phyloP scores from a whole-genome alignment of 768 basidiomycete species.

The Udeniomyces megalosporus region DNA sequence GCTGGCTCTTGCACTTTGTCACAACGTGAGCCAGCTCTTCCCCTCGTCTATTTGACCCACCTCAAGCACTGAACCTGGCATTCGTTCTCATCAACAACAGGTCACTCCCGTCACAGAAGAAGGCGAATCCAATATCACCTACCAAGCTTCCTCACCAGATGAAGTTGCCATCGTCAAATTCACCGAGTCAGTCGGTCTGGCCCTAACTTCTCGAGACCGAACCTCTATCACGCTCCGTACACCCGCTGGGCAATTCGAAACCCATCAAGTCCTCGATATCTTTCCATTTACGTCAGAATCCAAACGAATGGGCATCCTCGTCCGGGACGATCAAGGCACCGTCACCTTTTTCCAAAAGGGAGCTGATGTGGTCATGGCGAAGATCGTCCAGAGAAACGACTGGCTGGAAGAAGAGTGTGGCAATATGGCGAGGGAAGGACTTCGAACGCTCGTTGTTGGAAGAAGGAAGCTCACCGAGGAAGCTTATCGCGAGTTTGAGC shows the following conservation, averaged over 20 bases:
- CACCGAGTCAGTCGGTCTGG: constrained; percentile 88
- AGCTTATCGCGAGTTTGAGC: constrained; percentile 57
- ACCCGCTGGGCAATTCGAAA: constrained; percentile 45
- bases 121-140: constrained; percentile 51
- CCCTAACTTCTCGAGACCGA: constrained; percentile 74
- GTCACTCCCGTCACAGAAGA: constrained; percentile 91
- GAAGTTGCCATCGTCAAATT: constrained; percentile 97
- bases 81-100: constrained; percentile 32
- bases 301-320: constrained; percentile 96
- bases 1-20: constrained; percentile 80
- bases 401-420: constrained; percentile 98
- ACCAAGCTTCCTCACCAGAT: constrained; percentile 96
- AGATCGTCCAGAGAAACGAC: constrained; percentile 88
- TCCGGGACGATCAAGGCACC: constrained; percentile 62
- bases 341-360: constrained; percentile 89
- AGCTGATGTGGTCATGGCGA: constrained; percentile 94
- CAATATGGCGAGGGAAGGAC: constrained; percentile 93
- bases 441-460: constrained; percentile 85
- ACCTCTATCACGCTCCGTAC: constrained; percentile 71
- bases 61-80: not conserved
- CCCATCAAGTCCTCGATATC: constrained; percentile 76
- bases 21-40: constrained; percentile 58
- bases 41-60: not conserved
- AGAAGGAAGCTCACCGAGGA: constrained; percentile 56
- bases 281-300: constrained; percentile 99